phyloP scores from a whole-genome alignment of 2,329 filamentous ascomycete genomes.

The Colletotrichum theobromicola region DNA sequence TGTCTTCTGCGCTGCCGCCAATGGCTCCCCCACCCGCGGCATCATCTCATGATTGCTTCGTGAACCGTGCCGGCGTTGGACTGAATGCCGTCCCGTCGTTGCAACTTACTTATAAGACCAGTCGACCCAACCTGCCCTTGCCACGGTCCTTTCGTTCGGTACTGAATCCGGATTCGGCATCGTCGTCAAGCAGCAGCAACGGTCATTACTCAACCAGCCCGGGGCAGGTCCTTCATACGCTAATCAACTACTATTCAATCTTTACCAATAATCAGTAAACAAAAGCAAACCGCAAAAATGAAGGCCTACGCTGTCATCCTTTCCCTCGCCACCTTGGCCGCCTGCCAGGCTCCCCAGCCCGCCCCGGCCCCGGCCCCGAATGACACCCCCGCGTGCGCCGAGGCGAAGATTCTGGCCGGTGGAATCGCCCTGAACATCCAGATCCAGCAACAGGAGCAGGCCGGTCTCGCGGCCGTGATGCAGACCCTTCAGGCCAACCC shows the following conservation, averaged over 20 bases:
- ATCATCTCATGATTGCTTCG: slow-evolving; percentile 3
- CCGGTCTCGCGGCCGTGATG: slow-evolving; percentile 2
- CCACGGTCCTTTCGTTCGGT: not conserved
- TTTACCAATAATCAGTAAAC: not conserved
- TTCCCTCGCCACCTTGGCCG: slow-evolving; percentile 2
- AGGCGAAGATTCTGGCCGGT: slow-evolving; percentile 19
- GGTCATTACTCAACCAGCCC: slow-evolving; percentile 12
- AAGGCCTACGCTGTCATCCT: slow-evolving; percentile 17
- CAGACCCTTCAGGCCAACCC: slow-evolving; percentile 14
- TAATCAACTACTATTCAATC: slow-evolving; percentile 1
- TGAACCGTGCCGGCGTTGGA: not conserved
- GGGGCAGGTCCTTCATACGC: not conserved
- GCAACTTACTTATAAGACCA: slow-evolving; percentile 10
- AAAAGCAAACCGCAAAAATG: not conserved
- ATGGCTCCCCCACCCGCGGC: not conserved
- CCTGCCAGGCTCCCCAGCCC: not conserved
- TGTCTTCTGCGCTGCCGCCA: not conserved
- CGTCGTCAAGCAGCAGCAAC: slow-evolving; percentile 8
- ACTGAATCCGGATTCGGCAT: slow-evolving; percentile 20
- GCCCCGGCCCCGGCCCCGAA: not conserved
- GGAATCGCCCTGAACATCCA: slow-evolving; percentile 19
- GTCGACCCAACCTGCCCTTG: not conserved
- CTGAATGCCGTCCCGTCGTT: slow-evolving; percentile 1
- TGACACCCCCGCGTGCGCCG: slow-evolving; percentile 17
- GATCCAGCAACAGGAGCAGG: slow-evolving; percentile 19